These are phyloP conservation scores for Monascus purpureus DNA, from an alignment of 495 filamentous ascomycete genomes.

Conservation along the genomic window DNA sequence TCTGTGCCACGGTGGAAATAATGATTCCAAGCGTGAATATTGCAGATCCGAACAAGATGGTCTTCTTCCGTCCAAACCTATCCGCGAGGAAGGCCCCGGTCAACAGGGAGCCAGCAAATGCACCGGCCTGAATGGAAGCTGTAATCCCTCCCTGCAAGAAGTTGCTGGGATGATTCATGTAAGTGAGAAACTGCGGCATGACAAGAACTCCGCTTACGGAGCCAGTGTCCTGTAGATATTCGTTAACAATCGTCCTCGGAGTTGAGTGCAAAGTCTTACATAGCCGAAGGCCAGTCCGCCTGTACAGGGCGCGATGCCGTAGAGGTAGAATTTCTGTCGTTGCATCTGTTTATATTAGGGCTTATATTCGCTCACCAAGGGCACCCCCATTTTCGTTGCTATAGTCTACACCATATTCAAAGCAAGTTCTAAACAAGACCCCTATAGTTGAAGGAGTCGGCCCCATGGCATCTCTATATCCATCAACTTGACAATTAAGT, in stretches of 20 bases:
- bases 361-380: not conserved
- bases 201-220: slow-evolving; percentile 10
- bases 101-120: slow-evolving; percentile 11
- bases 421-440: no score
- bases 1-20: slow-evolving; percentile 9
- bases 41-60: slow-evolving; percentile 8
- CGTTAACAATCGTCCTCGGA: not conserved
- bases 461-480: no score
- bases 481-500: no score
- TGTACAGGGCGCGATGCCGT: slow-evolving; percentile 17
- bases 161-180: slow-evolving; percentile 11
- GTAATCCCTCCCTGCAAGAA: slow-evolving; percentile 13
- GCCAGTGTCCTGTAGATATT: slow-evolving; percentile 8
- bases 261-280: slow-evolving; percentile 5
- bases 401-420: no score
- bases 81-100: slow-evolving; percentile 11
- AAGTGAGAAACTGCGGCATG: slow-evolving; percentile 11
- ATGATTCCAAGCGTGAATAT: slow-evolving; percentile 11
- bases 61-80: slow-evolving; percentile 8
- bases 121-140: slow-evolving; percentile 9
- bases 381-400: not conserved
- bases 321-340: slow-evolving; percentile 13
- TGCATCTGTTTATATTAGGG: not conserved
- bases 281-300: slow-evolving; percentile 20
- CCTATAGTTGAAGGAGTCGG: no score